Evolutionary conservation across 2,329 filamentous ascomycete species (phyloP).

Genomic region (Coniella lustricola): DNA sequence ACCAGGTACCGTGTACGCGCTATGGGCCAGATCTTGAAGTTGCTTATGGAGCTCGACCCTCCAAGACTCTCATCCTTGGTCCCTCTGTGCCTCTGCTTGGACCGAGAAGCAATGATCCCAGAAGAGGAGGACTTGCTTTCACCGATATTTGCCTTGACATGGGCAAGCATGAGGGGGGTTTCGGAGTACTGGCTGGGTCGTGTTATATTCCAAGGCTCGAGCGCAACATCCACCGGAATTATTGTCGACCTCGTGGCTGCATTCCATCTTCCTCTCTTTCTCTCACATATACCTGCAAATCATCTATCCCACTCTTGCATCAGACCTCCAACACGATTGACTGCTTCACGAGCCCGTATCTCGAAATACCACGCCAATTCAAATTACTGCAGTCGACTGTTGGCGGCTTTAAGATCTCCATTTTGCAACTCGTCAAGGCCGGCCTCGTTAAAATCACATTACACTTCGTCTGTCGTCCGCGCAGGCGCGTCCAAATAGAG

Average conservation of each 20-base stretch:
- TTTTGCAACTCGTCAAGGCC: too few relatives aligned
- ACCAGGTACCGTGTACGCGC: background rate
- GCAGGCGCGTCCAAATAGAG: too few relatives aligned
- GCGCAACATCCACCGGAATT: background rate
- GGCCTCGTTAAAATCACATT: background rate
- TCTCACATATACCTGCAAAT: too few relatives aligned
- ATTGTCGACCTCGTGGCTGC: background rate
- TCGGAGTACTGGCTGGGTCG: background rate
- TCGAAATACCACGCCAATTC: background rate
- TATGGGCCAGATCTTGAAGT: constrained; percentile 14
- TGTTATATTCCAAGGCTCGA: constrained; percentile 10
- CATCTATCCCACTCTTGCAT: too few relatives aligned
- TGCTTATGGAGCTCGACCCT: constrained; percentile 17
- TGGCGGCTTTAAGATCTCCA: too few relatives aligned
- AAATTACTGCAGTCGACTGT: too few relatives aligned
- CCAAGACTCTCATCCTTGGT: constrained; percentile 7
- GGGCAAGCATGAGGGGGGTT: constrained; percentile 8
- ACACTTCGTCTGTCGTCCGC: too few relatives aligned
- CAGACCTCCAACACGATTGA: too few relatives aligned
- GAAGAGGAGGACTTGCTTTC: constrained; percentile 10
- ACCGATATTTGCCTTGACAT: constrained; percentile 16
- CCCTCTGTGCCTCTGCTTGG: constrained; percentile 14
- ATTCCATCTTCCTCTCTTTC: background rate
- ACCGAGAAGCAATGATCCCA: constrained; percentile 16
- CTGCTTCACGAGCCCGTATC: background rate